Evolutionary conservation across 2,329 filamentous ascomycete genomes (phyloP).

Genomic region (Teratosphaeria destructans): DNA sequence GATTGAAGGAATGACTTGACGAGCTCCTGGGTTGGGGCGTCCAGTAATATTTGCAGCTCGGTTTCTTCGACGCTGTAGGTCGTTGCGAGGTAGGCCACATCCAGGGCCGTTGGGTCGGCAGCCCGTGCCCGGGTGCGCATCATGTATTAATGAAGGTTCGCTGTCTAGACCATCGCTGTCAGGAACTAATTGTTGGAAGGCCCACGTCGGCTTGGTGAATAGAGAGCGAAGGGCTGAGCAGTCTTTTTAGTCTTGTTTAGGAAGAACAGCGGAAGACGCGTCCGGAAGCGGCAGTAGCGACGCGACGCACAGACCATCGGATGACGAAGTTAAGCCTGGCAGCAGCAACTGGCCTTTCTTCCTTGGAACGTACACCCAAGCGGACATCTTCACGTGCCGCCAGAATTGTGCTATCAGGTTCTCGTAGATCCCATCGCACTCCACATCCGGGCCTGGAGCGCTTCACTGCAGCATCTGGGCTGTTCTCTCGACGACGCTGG

Average conservation of each 20-base stretch:
- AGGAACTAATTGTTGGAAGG: background rate
- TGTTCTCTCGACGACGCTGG: background rate
- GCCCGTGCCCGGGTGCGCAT: conserved; percentile 39
- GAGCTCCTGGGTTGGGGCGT: conserved; percentile 65
- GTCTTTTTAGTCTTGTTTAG: background rate
- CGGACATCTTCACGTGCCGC: background rate
- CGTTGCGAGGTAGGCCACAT: conserved; percentile 62
- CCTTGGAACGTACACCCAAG: background rate
- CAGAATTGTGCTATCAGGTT: background rate
- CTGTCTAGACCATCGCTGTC: background rate
- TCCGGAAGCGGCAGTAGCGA: background rate
- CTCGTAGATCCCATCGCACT: background rate
- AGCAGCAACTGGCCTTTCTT: background rate
- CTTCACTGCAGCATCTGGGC: background rate
- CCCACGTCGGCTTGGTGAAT: background rate
- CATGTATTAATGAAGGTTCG: conserved; percentile 10
- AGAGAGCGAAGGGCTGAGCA: background rate
- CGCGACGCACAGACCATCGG: background rate
- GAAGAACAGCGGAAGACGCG: background rate
- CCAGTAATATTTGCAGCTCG: conserved; percentile 50
- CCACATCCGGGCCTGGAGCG: background rate
- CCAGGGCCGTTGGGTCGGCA: conserved; percentile 47
- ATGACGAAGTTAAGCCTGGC: background rate
- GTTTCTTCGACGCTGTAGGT: conserved; percentile 60
- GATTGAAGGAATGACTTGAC: conserved; percentile 65